Evolutionary conservation across 2,329 filamentous ascomycete genomes (phyloP).

Genomic region (Eutypa lata): DNA sequence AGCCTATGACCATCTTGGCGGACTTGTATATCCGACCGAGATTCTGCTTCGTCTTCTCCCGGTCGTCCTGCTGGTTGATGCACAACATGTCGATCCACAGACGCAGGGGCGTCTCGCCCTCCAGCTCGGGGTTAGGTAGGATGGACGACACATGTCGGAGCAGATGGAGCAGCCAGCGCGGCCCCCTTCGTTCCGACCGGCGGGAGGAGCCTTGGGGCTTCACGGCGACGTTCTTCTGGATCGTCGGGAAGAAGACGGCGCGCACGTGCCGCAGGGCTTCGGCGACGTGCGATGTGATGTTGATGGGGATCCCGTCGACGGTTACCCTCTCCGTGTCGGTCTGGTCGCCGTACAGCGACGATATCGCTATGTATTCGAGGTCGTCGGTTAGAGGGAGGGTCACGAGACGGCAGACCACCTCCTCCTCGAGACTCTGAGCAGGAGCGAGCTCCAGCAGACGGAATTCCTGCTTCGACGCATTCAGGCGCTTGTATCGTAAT

Average conservation of each 20-base stretch:
- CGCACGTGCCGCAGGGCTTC: constrained; percentile 31
- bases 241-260: constrained; percentile 28
- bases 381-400: constrained; percentile 21
- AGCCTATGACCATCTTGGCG: constrained; percentile 28
- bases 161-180: constrained; percentile 7
- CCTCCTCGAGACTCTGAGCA: constrained; percentile 22
- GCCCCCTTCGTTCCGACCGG: not conserved
- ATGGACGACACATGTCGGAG: constrained; percentile 5
- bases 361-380: constrained; percentile 10
- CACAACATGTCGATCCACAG: constrained; percentile 10
- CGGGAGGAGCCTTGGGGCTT: not conserved
- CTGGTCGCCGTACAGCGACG: constrained; percentile 8
- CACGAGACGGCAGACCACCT: constrained; percentile 31
- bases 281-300: constrained; percentile 25
- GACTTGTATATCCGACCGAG: constrained; percentile 4
- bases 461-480: constrained; percentile 24
- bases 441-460: constrained; percentile 32
- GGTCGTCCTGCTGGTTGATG: constrained; percentile 5
- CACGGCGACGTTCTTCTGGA: constrained; percentile 1
- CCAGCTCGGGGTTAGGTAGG: constrained; percentile 1
- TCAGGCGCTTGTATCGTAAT: constrained; percentile 15
- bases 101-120: constrained; percentile 2
- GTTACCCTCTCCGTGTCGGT: constrained; percentile 26
- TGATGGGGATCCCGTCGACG: constrained; percentile 23
- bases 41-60: constrained; percentile 3